phyloP scores from a whole-genome alignment of 2,329 filamentous ascomycete species.

The Paecilomyces variotii region DNA sequence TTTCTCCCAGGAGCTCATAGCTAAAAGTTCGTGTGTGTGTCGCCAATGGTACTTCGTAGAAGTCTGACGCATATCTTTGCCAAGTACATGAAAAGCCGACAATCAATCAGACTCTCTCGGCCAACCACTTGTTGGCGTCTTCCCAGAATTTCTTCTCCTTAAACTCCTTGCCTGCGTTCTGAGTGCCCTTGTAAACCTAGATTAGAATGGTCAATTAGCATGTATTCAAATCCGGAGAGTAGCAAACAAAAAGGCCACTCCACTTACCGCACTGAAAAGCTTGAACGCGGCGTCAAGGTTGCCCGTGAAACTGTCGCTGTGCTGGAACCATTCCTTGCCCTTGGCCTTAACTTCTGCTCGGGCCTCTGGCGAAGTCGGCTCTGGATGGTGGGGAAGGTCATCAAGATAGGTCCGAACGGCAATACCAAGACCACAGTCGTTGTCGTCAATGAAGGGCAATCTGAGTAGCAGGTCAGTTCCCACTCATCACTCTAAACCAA shows the following conservation, averaged over 20 bases:
- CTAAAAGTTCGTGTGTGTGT: background rate
- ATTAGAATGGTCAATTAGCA: slow-evolving; percentile 7
- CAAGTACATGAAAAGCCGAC: background rate
- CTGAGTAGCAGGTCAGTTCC: slow-evolving; percentile 13
- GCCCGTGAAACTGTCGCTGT: slow-evolving; percentile 49
- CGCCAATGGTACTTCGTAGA: background rate
- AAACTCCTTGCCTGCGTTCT: slow-evolving; percentile 45
- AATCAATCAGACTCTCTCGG: slow-evolving; percentile 25
- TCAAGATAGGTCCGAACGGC: slow-evolving; percentile 43
- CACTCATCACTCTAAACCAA: background rate
- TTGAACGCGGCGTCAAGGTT: slow-evolving; percentile 55
- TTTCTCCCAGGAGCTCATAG: background rate
- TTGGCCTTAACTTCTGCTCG: slow-evolving; percentile 44
- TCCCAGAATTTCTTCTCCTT: slow-evolving; percentile 49
- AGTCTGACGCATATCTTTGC: background rate
- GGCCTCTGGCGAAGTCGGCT: slow-evolving; percentile 44
- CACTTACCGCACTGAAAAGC: slow-evolving; percentile 57
- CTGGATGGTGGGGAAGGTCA: slow-evolving; percentile 47
- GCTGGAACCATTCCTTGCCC: slow-evolving; percentile 54
- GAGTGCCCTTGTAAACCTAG: slow-evolving; percentile 52
- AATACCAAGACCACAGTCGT: slow-evolving; percentile 40
- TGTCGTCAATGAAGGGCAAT: slow-evolving; percentile 38
- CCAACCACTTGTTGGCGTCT: slow-evolving; percentile 54
- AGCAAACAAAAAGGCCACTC: slow-evolving; percentile 2
- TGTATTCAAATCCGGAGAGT: background rate